Percentiles rank a stretch among this genome's conserved stretches.
phyloP scores from a whole-genome alignment of 192 early-diverging fungal species.

The Podochytrium sp. region DNA sequence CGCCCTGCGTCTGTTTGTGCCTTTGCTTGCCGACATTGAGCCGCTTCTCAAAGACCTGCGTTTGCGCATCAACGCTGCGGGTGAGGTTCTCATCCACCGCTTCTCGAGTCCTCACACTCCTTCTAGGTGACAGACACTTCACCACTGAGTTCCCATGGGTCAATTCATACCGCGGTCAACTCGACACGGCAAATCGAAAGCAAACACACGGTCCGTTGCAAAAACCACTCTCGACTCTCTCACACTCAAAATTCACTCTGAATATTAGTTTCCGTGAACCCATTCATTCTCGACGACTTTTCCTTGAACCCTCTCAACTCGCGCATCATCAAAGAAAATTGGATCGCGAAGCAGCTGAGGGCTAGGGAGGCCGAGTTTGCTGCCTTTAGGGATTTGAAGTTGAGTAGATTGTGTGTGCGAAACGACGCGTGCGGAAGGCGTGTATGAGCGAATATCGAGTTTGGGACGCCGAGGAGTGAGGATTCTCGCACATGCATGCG shows the following conservation, averaged over 20 bases:
- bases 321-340: conserved; percentile 23
- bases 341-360: conserved; percentile 7
- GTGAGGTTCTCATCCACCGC: neutral
- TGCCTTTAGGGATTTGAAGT: no score
- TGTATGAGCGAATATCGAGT: no score
- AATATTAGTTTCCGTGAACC: conserved; percentile 4
- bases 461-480: neutral
- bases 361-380: conserved; percentile 6
- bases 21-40: neutral
- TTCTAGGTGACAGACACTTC: neutral
- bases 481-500: neutral
- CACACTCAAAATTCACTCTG: neutral
- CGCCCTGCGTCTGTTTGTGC: neutral
- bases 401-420: no score
- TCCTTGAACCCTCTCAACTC: neutral
- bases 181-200: neutral
- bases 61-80: neutral
- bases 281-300: conserved; percentile 31
- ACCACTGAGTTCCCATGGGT: neutral
- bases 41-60: neutral
- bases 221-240: neutral
- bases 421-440: no score
- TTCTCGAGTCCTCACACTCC: neutral
- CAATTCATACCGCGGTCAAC: neutral
- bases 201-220: neutral